Evolutionary conservation across 1,284 basidiomycete species (phyloP), one percentile per base, ranked within the genome.

Genomic region (Pholiota adiposa): DNA sequence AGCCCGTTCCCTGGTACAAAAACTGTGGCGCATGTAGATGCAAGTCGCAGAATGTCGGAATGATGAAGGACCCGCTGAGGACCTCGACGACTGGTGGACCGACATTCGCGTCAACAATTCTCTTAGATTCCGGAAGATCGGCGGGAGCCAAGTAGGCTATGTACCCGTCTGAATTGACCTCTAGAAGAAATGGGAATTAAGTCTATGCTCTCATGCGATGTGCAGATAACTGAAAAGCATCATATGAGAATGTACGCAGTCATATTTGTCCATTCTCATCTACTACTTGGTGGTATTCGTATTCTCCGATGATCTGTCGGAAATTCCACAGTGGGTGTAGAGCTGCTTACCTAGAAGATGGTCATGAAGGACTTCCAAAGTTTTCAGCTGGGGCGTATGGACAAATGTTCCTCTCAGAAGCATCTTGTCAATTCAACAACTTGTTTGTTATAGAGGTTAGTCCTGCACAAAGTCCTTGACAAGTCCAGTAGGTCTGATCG

Each of bases 11-110:
- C 62, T 92, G 89, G 63, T 94, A 94, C 38, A 94, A 79, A 70
- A 90, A 94, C 70, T 95, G 93, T 1, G 93, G 92, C 0, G 92
- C 92, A 70, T 96, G 93, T 0, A 94, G 79, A 70, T 94, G 93
- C 8, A 92, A 77, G 71, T 94, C 93, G 64, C 83, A 84, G 71
- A 94, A 96, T 0, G 87, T 85, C 0, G 93, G 92, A 4, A 92
- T 65, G 36, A 95, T 62, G 73, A 94, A 93, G 44, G 78, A 81
- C 21, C 88, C 87, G 2, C 63, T 49, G 2, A 83, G 81, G 12
- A 89, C 67, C 14, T 73, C 60, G 25, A 69, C 72, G 40, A 77
- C 58, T 3, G 64, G 59, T 3, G 66, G 61, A 7, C 50, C 53
- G 2, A 69, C 25, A 11, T 67, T 56, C 16, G 67, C 58, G 6